Conservation (phyloP, 2,329 filamentous ascomycete genomes). For the Ophiosphaerella korrae region DNA sequence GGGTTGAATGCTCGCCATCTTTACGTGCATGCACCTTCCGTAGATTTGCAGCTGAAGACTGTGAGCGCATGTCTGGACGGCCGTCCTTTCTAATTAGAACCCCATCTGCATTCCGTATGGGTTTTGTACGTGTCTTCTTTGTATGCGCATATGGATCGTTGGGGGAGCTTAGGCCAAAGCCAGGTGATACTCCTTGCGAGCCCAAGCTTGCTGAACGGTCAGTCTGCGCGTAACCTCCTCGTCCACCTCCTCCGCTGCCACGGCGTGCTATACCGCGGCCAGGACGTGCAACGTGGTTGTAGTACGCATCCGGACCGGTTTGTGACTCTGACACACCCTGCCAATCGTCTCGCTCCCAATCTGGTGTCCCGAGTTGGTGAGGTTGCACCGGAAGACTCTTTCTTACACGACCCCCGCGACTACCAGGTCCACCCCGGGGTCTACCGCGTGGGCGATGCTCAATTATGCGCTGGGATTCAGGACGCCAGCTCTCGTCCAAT, state of each 20-base stretch:
- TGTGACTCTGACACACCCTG: slow-evolving; percentile 41
- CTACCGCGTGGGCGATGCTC: slow-evolving; percentile 43
- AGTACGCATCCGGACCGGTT: slow-evolving; percentile 44
- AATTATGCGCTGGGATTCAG: slow-evolving; percentile 35
- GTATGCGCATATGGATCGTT: slow-evolving; percentile 47
- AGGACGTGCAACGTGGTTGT: slow-evolving; percentile 33
- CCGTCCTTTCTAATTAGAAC: slow-evolving; percentile 59
- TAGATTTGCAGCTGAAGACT: slow-evolving; percentile 58
- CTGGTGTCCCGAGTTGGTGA: slow-evolving; percentile 41
- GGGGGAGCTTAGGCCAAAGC: slow-evolving; percentile 26
- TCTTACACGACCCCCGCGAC: slow-evolving; percentile 44
- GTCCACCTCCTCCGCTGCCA: slow-evolving; percentile 39
- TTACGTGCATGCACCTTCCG: slow-evolving; percentile 58
- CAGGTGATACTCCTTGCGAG: slow-evolving; percentile 32
- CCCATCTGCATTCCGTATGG: slow-evolving; percentile 56
- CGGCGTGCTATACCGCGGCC: slow-evolving; percentile 40
- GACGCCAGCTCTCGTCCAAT: slow-evolving; percentile 40
- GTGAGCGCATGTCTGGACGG: slow-evolving; percentile 57
- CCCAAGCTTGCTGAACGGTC: slow-evolving; percentile 35
- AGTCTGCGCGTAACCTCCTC: slow-evolving; percentile 31
- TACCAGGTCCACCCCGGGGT: slow-evolving; percentile 48
- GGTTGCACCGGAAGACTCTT: slow-evolving; percentile 43
- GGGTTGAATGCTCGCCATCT: slow-evolving; percentile 39
- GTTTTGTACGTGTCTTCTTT: slow-evolving; percentile 58
- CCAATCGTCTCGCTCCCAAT: slow-evolving; percentile 50